Evolutionary conservation across 1,284 basidiomycete genomes (phyloP), one percentile per base, ranked within the genome.

Genomic region (Pterulicium gracile): DNA sequence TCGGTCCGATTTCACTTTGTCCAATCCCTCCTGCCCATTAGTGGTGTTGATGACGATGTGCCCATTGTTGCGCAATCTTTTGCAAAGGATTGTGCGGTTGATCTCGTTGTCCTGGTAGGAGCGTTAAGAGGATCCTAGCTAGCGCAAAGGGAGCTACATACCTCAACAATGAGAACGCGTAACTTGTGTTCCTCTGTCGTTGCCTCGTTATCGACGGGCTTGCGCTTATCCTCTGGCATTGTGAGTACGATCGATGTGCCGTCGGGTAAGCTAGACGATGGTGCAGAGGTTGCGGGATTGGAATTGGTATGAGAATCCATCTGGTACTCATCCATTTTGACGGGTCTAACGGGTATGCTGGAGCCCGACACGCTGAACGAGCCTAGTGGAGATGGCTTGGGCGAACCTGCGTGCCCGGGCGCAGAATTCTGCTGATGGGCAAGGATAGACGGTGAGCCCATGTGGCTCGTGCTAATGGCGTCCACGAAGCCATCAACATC

Each of bases 1-100:
- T 24, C 70, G 67, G 58, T 90, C 84, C 0, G 60, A 55, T 47
- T 71, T 59, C 23, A 90, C 66, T 49, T 69, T 68, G 39, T 85
- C 78, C 1, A 88, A 66, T 0, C 78, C 81, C 57, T 90, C 85
- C 61, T 86, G 84, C 3, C 88, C 88, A 54, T 91, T 88, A 2
- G 76, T 80, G 0, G 80, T 80, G 42, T 75, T 74, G 19, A 81
- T 66, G 1, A 88, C 81, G 10, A 58, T 66, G 55, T 90, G 85
- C 0, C 82, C 83, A 55, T 81, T 81, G 50, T 80, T 66, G 13
- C 67, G 65, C 19, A 92, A 62, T 3, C 87, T 72, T 58, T 87
- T 88, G 13, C 75, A 73, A 2, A 91, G 70, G 24, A 91, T 81
- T 46, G 69, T 75, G 10, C 81, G 75, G 59, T 91, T 91, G 57